phyloP scores from a whole-genome alignment of 352 stramenopile species.

The Pilasporangium apinafurcum region DNA sequence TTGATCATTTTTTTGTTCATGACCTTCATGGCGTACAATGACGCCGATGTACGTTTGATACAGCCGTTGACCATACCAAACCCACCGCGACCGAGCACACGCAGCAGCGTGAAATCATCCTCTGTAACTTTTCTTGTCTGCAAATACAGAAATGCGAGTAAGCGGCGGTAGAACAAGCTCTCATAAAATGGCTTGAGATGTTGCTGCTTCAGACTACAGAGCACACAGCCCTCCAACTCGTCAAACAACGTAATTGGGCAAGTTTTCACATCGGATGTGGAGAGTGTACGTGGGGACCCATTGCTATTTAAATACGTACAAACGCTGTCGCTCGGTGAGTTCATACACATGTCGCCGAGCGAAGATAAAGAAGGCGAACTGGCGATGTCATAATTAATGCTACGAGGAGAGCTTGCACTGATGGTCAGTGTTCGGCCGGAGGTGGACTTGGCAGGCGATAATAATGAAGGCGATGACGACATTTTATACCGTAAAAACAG shows the following conservation, averaged over 20 bases:
- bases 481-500: conserved; percentile 35
- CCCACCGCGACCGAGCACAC: conserved; percentile 92
- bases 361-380: too few species aligned
- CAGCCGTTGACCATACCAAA: conserved; percentile 97
- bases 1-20: conserved; percentile 88
- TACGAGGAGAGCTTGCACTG: conserved; percentile 5
- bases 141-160: conserved; percentile 90
- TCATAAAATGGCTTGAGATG: conserved; percentile 73
- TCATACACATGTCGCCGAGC: too few species aligned
- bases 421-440: too few species aligned
- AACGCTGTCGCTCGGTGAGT: too few species aligned
- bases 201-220: conserved; percentile 56
- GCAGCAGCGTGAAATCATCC: conserved; percentile 95
- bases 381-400: too few species aligned
- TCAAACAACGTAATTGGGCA: conserved; percentile 48
- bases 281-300: too few species aligned
- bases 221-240: conserved; percentile 65
- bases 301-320: too few species aligned
- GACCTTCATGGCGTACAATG: conserved; percentile 82
- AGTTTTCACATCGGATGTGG: conserved; percentile 15
- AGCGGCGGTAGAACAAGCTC: conserved; percentile 72
- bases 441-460: conserved; percentile 3
- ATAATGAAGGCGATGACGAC: background rate
- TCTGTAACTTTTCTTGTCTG: conserved; percentile 87
- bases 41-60: conserved; percentile 90